phyloP scores from a whole-genome alignment of 352 stramenopile genomes.

The Pythium aristosporum region DNA sequence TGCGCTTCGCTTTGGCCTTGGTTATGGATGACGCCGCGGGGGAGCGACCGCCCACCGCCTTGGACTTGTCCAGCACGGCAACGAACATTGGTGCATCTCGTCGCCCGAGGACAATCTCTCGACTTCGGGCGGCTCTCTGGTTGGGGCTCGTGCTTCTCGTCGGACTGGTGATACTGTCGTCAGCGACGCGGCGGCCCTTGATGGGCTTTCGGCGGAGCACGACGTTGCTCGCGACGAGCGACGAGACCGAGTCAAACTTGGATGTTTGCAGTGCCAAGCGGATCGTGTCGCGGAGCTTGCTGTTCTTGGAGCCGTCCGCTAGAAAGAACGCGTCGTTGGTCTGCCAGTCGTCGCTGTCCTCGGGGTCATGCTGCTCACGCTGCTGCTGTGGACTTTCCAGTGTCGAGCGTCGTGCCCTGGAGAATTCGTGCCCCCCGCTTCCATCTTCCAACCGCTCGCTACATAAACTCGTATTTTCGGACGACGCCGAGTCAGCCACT shows the following conservation, averaged over 20 bases:
- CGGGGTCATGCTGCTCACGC: not conserved
- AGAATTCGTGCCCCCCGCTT: constrained; percentile 20
- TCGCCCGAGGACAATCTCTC: constrained; percentile 68
- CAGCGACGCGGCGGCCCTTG: constrained; percentile 17
- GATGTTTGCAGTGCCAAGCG: constrained; percentile 73
- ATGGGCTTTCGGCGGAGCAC: constrained; percentile 54
- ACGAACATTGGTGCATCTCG: constrained; percentile 61
- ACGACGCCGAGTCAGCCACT: constrained; percentile 34
- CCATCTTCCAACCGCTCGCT: constrained; percentile 44
- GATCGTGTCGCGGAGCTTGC: constrained; percentile 83
- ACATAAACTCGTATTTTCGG: constrained; percentile 37
- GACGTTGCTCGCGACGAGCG: constrained; percentile 78
- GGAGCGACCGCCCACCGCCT: not conserved
- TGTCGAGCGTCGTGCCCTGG: constrained; percentile 13
- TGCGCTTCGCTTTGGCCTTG: constrained; percentile 11
- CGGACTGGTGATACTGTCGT: not conserved
- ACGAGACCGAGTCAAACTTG: constrained; percentile 91
- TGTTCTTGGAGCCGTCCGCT: constrained; percentile 84
- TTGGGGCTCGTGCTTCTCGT: constrained; percentile 1
- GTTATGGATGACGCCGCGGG: constrained; percentile 1
- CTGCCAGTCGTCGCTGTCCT: constrained; percentile 53
- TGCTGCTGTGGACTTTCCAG: constrained; percentile 2
- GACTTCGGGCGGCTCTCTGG: constrained; percentile 16
- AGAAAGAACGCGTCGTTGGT: constrained; percentile 82
- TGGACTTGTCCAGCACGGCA: constrained; percentile 42